Percentiles rank a stretch among this genome's conserved stretches.
These are phyloP conservation scores for Globisporangium nagaii DNA, from an alignment of 352 stramenopile genomes.

Conservation along the genomic window DNA sequence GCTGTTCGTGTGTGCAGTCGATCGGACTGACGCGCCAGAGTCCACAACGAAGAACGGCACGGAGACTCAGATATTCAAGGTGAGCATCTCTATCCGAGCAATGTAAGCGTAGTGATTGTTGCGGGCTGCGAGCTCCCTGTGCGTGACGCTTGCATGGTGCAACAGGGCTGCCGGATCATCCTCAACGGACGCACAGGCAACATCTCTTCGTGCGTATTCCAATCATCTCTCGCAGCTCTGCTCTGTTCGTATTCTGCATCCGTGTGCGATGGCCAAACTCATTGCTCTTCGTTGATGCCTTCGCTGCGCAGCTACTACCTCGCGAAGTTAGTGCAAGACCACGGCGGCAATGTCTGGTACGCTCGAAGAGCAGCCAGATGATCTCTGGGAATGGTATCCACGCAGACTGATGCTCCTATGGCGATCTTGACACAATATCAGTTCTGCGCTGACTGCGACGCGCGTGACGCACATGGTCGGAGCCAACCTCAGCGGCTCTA, in stretches of 20 bases:
- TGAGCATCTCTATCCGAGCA: not conserved
- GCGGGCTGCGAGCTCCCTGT: not conserved
- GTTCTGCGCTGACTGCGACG: constrained; percentile 30
- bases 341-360: constrained; percentile 68
- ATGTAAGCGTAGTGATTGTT: not conserved
- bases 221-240: too few species aligned
- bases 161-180: constrained; percentile 66
- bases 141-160: not conserved
- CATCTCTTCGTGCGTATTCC: constrained; percentile 57
- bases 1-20: too few species aligned
- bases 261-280: too few species aligned
- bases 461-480: constrained; percentile 82
- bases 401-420: not conserved
- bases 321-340: constrained; percentile 70
- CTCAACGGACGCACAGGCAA: constrained; percentile 82
- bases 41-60: too few species aligned
- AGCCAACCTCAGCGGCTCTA: constrained; percentile 67
- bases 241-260: too few species aligned
- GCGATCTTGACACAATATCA: constrained; percentile 8
- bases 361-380: too few species aligned
- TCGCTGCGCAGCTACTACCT: constrained; percentile 57
- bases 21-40: too few species aligned
- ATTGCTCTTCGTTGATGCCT: too few species aligned
- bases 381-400: too few species aligned
- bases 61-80: constrained; percentile 1